These are phyloP conservation scores for Fusarium udum DNA, from an alignment of 2,329 filamentous ascomycete species.

Conservation along the genomic window DNA sequence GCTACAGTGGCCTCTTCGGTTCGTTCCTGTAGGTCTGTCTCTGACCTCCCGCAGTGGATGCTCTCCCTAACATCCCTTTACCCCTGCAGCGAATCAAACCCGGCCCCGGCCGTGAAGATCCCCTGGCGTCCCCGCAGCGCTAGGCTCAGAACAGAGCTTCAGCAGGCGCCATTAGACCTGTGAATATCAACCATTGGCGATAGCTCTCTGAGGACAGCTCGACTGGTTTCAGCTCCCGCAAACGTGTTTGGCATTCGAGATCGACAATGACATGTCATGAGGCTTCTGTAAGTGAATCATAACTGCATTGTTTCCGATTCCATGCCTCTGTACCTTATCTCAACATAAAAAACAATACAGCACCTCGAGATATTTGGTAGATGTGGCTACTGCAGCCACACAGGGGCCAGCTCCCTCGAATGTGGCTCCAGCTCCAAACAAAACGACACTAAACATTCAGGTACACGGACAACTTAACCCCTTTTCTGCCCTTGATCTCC, in stretches of 20 bases:
- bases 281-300: not conserved
- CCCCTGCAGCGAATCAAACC: slow-evolving; percentile 36
- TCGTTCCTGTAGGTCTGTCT: slow-evolving; percentile 12
- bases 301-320: not conserved
- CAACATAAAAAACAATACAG: not conserved
- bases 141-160: slow-evolving; percentile 30
- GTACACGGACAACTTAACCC: slow-evolving; percentile 16
- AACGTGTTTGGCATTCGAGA: slow-evolving; percentile 9
- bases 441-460: slow-evolving; percentile 20
- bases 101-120: slow-evolving; percentile 30
- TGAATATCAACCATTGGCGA: slow-evolving; percentile 21
- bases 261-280: not conserved
- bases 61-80: slow-evolving; percentile 13
- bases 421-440: slow-evolving; percentile 29
- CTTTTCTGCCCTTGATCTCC: slow-evolving; percentile 28
- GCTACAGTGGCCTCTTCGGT: slow-evolving; percentile 52
- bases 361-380: not conserved
- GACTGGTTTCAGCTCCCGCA: slow-evolving; percentile 21
- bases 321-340: not conserved
- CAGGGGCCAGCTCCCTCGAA: not conserved
- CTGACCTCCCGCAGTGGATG: slow-evolving; percentile 9
- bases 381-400: slow-evolving; percentile 14
- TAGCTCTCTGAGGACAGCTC: slow-evolving; percentile 8
- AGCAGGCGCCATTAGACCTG: slow-evolving; percentile 17
- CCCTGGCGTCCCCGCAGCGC: slow-evolving; percentile 30